Evolutionary conservation across 2,329 filamentous ascomycete species (phyloP).

Genomic region (Talaromyces sp.): DNA sequence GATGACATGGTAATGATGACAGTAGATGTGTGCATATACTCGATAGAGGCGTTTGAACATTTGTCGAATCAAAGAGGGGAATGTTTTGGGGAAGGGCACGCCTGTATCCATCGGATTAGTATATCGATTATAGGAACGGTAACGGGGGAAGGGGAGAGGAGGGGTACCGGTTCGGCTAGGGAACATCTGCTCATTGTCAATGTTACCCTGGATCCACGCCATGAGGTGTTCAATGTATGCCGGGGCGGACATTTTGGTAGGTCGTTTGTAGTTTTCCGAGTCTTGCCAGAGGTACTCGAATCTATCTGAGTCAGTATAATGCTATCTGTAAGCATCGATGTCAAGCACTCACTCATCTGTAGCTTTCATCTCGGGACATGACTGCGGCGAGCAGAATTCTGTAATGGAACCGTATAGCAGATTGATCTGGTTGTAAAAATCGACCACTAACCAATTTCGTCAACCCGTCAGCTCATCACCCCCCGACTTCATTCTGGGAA

Average conservation of each 20-base stretch:
- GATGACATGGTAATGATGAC: constrained; percentile 97
- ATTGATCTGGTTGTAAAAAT: constrained; percentile 99
- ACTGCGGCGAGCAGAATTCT: constrained; percentile 95
- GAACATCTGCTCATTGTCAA: constrained; percentile 92
- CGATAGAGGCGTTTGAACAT: constrained; percentile 99
- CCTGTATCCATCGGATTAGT: constrained; percentile 47
- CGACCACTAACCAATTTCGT: constrained; percentile 85
- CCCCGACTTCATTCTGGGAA: background rate
- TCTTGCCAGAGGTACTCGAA: constrained; percentile 99
- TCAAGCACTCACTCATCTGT: constrained; percentile 74
- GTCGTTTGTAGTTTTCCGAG: constrained; percentile 85
- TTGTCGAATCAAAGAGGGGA: constrained; percentile 81
- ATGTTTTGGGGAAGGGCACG: constrained; percentile 90
- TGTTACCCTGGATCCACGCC: constrained; percentile 90
- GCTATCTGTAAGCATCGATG: background rate
- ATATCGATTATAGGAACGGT: background rate
- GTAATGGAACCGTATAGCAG: constrained; percentile 97
- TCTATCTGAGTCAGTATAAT: constrained; percentile 42
- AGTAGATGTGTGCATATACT: constrained; percentile 99
- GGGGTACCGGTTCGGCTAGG: constrained; percentile 79
- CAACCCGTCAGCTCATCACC: constrained; percentile 28
- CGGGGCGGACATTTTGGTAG: constrained; percentile 96
- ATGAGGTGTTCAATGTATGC: constrained; percentile 98
- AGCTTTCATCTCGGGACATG: constrained; percentile 99
- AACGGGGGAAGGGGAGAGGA: background rate